Evolutionary conservation across 2,329 filamentous ascomycete genomes (phyloP).

Genomic region (Zymoseptoria tritici): DNA sequence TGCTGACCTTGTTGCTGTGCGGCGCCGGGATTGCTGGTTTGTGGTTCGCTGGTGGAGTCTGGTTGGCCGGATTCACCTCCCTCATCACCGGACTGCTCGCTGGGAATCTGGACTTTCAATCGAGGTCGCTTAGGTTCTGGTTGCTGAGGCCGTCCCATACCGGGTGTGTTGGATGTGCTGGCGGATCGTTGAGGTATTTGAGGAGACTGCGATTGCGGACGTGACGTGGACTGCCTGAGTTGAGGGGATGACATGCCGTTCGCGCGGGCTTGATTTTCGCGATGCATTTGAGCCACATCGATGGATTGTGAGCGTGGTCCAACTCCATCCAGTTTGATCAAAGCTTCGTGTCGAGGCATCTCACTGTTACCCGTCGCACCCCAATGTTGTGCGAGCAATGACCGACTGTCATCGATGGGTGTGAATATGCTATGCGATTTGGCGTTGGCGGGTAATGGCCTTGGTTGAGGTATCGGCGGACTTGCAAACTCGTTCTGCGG

Average conservation of each 20-base stretch:
- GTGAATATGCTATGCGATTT: conserved; percentile 94
- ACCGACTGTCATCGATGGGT: conserved; percentile 87
- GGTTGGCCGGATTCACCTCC: conserved; percentile 62
- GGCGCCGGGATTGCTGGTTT: conserved; percentile 18
- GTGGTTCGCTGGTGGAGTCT: conserved; percentile 49
- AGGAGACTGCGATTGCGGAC: conserved; percentile 13
- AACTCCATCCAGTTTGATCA: conserved; percentile 36
- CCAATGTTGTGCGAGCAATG: conserved; percentile 76
- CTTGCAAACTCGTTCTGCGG: conserved; percentile 45
- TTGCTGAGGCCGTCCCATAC: conserved; percentile 66
- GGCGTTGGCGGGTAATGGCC: conserved; percentile 49
- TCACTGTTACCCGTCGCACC: conserved; percentile 48
- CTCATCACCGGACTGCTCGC: conserved; percentile 69
- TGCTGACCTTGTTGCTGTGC: conserved; percentile 44
- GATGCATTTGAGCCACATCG: conserved; percentile 52
- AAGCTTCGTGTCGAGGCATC: conserved; percentile 37
- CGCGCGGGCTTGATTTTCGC: conserved; percentile 32
- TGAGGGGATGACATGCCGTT: conserved; percentile 45
- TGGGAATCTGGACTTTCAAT: conserved; percentile 90
- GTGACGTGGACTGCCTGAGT: conserved; percentile 26
- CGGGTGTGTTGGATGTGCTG: conserved; percentile 57
- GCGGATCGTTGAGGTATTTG: conserved; percentile 41
- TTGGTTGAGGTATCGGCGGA: conserved; percentile 53
- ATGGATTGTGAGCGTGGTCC: conserved; percentile 55
- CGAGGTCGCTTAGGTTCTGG: conserved; percentile 65